Percentiles rank a stretch among this genome's conserved stretches.
These are phyloP conservation scores for Claviceps pusilla DNA, from an alignment of 2,329 filamentous ascomycete species.

Conservation along the genomic window DNA sequence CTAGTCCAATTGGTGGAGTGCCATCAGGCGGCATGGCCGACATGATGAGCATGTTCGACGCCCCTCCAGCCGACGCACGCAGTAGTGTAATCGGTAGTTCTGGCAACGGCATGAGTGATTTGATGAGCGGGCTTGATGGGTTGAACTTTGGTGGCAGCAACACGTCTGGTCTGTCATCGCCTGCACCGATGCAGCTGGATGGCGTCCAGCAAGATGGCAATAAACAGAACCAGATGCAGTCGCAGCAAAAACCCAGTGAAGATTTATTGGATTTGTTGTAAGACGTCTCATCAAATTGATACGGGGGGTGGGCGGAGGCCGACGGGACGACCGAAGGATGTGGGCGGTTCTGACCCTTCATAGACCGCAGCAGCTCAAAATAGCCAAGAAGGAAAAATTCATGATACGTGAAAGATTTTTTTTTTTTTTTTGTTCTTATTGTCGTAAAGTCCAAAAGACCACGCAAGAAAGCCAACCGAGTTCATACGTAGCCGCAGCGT, in stretches of 20 bases:
- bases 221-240: slow-evolving; percentile 17
- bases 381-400: background rate
- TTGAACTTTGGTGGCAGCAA: slow-evolving; percentile 53
- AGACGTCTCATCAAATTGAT: background rate
- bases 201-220: slow-evolving; percentile 15
- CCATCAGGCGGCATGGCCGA: slow-evolving; percentile 39
- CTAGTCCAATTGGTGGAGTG: slow-evolving; percentile 39
- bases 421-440: background rate
- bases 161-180: slow-evolving; percentile 42
- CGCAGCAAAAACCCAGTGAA: slow-evolving; percentile 42
- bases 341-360: background rate
- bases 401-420: background rate
- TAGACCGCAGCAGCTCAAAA: background rate
- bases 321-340: no score
- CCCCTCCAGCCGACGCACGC: slow-evolving; percentile 37
- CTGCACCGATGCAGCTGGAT: slow-evolving; percentile 44
- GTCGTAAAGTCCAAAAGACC: background rate
- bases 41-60: slow-evolving; percentile 57
- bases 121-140: slow-evolving; percentile 78
- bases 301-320: background rate
- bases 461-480: background rate
- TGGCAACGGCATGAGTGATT: slow-evolving; percentile 59
- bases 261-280: slow-evolving; percentile 39
- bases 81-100: slow-evolving; percentile 15
- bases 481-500: background rate